Conservation (phyloP, 495 filamentous ascomycete species). For the Ascodesmis nigricans region DNA sequence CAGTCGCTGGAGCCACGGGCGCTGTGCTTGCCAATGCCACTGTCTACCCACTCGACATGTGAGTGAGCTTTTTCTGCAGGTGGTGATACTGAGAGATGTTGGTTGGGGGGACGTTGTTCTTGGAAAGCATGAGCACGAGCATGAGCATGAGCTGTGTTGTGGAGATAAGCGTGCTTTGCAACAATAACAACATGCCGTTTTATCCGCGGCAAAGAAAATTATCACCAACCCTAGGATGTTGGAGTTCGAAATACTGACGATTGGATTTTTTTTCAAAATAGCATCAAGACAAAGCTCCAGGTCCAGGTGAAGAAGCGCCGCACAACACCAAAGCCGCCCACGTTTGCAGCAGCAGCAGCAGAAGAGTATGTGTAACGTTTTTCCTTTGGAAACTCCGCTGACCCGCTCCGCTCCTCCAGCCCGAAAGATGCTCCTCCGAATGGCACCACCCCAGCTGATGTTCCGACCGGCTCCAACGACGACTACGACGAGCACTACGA, state of each 20-base stretch:
- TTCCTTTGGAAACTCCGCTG: too few relatives aligned
- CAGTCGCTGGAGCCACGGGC: constrained; percentile 78
- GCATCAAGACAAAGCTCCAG: constrained; percentile 90
- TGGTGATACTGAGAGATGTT: neutral
- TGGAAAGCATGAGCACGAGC: neutral
- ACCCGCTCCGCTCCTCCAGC: too few relatives aligned
- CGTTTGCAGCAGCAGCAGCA: neutral
- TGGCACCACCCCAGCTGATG: neutral
- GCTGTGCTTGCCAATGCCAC: constrained; percentile 87
- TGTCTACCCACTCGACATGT: constrained; percentile 96
- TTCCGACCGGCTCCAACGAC: constrained; percentile 9
- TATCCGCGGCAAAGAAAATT: too few relatives aligned
- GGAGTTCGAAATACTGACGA: constrained; percentile 2
- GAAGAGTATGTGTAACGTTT: too few relatives aligned
- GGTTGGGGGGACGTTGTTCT: too few relatives aligned
- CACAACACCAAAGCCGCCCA: neutral
- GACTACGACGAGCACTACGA: constrained; percentile 47
- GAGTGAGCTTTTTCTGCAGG: constrained; percentile 26
- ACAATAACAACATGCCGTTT: too few relatives aligned
- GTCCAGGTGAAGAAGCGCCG: constrained; percentile 59
- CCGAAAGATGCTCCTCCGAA: too few relatives aligned
- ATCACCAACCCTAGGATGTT: too few relatives aligned
- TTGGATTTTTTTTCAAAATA: constrained; percentile 21
- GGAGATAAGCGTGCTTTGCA: neutral
- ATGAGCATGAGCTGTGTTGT: neutral